Conservation (phyloP, 2,329 filamentous ascomycete genomes). For the Pseudocercospora fuligena region DNA sequence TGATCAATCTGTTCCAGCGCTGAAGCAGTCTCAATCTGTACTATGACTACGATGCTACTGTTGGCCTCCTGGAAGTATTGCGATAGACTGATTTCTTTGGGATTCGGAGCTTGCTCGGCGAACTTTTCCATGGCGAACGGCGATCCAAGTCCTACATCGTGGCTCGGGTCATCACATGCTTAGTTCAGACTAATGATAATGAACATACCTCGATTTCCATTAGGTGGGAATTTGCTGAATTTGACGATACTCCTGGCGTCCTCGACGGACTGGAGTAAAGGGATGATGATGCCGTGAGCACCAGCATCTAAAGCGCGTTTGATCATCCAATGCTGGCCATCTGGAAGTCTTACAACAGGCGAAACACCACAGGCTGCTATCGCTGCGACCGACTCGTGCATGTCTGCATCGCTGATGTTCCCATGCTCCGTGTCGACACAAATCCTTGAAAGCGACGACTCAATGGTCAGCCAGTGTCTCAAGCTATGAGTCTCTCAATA, state of each 20-base stretch:
- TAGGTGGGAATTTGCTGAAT: constrained; percentile 61
- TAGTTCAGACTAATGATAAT: too few relatives aligned
- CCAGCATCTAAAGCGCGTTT: constrained; percentile 65
- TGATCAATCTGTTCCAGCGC: constrained; percentile 49
- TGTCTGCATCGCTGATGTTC: constrained; percentile 52
- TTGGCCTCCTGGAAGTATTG: constrained; percentile 50
- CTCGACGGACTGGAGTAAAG: constrained; percentile 40
- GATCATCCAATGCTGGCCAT: constrained; percentile 66
- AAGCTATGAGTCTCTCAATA: not conserved
- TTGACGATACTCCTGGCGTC: constrained; percentile 58
- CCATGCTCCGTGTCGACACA: constrained; percentile 60
- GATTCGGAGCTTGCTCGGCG: constrained; percentile 29
- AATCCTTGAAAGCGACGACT: constrained; percentile 11
- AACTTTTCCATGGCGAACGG: constrained; percentile 54
- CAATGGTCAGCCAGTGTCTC: not conserved
- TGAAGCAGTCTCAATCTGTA: constrained; percentile 52
- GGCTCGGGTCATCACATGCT: constrained; percentile 43
- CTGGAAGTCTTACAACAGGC: constrained; percentile 55
- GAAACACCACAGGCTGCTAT: constrained; percentile 45
- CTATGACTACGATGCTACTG: constrained; percentile 53
- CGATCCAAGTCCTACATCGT: constrained; percentile 57
- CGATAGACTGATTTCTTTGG: constrained; percentile 28
- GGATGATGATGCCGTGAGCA: constrained; percentile 63
- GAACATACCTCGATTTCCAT: constrained; percentile 14
- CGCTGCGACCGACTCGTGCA: not conserved